Conservation (phyloP, 2,329 filamentous ascomycete genomes). For the Aspergillus luchuensis region DNA sequence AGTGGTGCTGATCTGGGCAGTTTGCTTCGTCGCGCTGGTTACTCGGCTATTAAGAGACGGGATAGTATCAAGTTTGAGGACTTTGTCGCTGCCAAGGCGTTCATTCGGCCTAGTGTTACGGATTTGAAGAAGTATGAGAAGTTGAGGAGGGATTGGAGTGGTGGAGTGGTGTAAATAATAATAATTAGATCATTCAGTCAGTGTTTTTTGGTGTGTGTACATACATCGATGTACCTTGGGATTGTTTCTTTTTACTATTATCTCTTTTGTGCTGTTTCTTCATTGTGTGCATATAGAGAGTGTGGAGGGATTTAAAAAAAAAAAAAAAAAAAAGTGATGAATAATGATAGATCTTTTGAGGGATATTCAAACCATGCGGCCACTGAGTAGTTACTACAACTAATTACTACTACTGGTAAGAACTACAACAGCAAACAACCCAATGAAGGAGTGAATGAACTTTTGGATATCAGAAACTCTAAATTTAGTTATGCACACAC, state of each 20-base stretch:
- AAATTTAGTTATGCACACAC: slow-evolving; percentile 24
- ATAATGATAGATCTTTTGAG: too few relatives aligned
- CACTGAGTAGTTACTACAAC: too few relatives aligned
- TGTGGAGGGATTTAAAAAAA: too few relatives aligned
- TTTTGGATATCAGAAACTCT: slow-evolving; percentile 35
- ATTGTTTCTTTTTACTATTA: too few relatives aligned
- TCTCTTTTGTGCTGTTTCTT: too few relatives aligned
- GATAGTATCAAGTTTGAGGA: slow-evolving; percentile 51
- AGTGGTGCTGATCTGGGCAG: slow-evolving; percentile 68
- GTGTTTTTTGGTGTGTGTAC: neutral
- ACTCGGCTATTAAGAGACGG: slow-evolving; percentile 55
- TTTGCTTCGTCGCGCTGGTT: slow-evolving; percentile 61
- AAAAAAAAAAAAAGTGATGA: too few relatives aligned
- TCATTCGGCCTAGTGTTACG: slow-evolving; percentile 54
- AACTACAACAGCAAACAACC: slow-evolving; percentile 8
- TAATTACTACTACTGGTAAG: too few relatives aligned
- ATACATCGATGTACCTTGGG: neutral
- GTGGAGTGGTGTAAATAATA: slow-evolving; percentile 32
- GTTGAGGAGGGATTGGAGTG: slow-evolving; percentile 54
- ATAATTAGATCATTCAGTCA: neutral
- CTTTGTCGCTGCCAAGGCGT: slow-evolving; percentile 44
- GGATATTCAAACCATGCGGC: too few relatives aligned
- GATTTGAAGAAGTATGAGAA: slow-evolving; percentile 60
- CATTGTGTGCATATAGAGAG: too few relatives aligned
- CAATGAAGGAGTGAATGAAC: slow-evolving; percentile 13